Base-by-base conservation (phyloP, 2,329 filamentous ascomycete genomes). In the Phyllachora maydis region DNA sequence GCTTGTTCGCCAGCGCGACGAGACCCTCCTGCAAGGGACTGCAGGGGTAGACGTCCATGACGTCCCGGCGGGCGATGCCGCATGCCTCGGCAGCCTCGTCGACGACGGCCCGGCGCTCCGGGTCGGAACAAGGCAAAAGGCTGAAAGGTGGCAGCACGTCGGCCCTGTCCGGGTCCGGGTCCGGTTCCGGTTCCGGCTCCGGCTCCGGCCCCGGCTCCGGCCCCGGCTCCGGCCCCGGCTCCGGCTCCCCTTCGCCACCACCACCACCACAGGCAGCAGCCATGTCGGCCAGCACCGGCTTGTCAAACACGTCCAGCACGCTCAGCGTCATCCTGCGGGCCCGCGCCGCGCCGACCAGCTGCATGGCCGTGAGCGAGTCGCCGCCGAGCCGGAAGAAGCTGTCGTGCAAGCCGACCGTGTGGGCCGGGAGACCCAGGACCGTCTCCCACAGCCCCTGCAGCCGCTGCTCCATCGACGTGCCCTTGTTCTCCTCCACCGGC, bases 11-110 rank as follows among this genome's bases (percentile, higher is more conserved):
- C 1, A 51, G 28, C 0, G 48, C 42, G 12, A 56, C 33, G 2
- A 56, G 35, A 3, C 47, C 49, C 25, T 47, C 46, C 24, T 56
- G 52, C 1, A 54, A 35, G 2, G 43, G 38, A 4, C 46, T 47
- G 32, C 47, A 52, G 6, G 50, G 50, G 21, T 47, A 54, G 1
- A 44, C 30, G 25, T 56, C 48, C 16, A 41, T 28, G 10, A 38
- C 28, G 8, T 31, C 8, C 12, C 26, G 21, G 7, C 15, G 14
- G 11, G 23, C 14, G 9, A 37, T 14, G 8, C 13, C 8, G 11
- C 33, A 36, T 8, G 29, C 30, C 3, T 14, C 18, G 4, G 30
- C 27, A 4, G 36, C 26, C 11, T 34, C 30, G 3, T 24, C 10
- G n/a, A 34, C 4, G 2, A 32, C 19, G 8, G 11, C 22, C 6